Evolutionary conservation across 75 land plant genomes (phyloP).

Genomic region (Larix kaempferi): DNA sequence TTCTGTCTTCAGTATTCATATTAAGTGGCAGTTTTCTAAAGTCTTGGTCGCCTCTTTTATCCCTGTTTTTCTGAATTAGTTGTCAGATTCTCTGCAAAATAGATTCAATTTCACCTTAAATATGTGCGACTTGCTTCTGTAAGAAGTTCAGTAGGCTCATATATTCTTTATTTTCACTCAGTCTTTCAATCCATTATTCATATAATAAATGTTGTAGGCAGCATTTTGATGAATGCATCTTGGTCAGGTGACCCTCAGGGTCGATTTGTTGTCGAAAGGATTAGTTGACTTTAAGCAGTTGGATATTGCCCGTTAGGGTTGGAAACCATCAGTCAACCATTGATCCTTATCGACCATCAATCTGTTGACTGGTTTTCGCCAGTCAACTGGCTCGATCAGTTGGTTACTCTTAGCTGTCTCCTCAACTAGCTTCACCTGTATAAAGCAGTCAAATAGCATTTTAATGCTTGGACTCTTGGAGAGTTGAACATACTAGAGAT

Average conservation of each 20-base stretch:
- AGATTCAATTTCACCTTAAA: not conserved
- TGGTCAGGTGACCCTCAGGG: too few relatives aligned
- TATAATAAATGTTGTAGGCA: not conserved
- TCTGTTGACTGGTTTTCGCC: not conserved
- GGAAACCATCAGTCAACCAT: not conserved
- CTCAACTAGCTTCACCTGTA: too few relatives aligned
- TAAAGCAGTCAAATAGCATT: too few relatives aligned
- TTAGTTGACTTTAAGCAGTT: not conserved
- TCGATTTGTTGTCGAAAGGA: not conserved
- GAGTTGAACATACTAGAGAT: too few relatives aligned
- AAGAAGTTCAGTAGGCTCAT: not conserved
- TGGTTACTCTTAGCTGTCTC: too few relatives aligned
- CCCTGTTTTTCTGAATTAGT: not conserved
- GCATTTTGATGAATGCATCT: too few relatives aligned
- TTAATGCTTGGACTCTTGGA: too few relatives aligned
- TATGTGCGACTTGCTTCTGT: not conserved
- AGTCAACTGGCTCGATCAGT: too few relatives aligned
- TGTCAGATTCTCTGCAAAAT: too few relatives aligned
- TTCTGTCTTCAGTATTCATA: not conserved
- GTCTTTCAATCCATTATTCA: not conserved
- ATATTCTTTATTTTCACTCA: not conserved
- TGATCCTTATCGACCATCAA: not conserved
- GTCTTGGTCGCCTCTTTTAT: not conserved
- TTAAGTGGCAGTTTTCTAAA: not conserved
- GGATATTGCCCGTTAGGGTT: not conserved